Percentiles rank a stretch among this genome's conserved stretches.
phyloP scores from a whole-genome alignment of 1,284 basidiomycete genomes.

The Peniophora sp. region DNA sequence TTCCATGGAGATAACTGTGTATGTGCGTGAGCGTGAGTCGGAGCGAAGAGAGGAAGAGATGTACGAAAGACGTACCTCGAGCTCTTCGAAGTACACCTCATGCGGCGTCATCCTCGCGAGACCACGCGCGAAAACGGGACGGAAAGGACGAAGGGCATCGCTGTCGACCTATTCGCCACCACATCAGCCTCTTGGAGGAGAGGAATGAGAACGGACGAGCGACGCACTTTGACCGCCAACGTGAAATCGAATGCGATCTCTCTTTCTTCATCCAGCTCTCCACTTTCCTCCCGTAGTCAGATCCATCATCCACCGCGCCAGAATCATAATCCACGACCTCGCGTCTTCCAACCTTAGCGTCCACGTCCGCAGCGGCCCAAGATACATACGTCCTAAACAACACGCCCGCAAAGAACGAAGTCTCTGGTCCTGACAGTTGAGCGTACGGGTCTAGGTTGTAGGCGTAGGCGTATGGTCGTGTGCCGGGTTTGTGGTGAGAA shows the following conservation, averaged over 20 bases:
- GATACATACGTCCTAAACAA: conserved; percentile 9
- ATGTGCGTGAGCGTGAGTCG: too few relatives aligned
- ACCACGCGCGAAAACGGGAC: conserved; percentile 13
- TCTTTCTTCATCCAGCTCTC: conserved; percentile 1
- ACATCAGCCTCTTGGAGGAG: background rate
- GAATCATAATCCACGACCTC: too few relatives aligned
- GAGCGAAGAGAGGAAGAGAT: background rate
- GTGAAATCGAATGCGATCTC: conserved; percentile 11
- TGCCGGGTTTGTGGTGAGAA: background rate
- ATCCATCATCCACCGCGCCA: too few relatives aligned
- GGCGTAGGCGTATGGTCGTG: too few relatives aligned
- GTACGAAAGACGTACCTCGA: conserved; percentile 11
- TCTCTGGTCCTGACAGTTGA: conserved; percentile 9
- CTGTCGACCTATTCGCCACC: conserved; percentile 12
- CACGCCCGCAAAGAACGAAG: conserved; percentile 11
- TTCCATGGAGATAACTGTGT: conserved; percentile 5
- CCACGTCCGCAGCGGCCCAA: background rate
- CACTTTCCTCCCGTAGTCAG: too few relatives aligned
- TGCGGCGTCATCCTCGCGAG: conserved; percentile 16
- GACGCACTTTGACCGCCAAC: conserved; percentile 12
- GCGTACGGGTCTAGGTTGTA: conserved; percentile 10
- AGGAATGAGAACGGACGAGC: background rate
- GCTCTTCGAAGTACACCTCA: conserved; percentile 14
- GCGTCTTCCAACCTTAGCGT: too few relatives aligned
- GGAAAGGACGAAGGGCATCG: conserved; percentile 12